Evolutionary conservation across 306 rosid species (phyloP), one percentile per base, ranked within the genome.

Genomic region (Trifolium dubium): DNA sequence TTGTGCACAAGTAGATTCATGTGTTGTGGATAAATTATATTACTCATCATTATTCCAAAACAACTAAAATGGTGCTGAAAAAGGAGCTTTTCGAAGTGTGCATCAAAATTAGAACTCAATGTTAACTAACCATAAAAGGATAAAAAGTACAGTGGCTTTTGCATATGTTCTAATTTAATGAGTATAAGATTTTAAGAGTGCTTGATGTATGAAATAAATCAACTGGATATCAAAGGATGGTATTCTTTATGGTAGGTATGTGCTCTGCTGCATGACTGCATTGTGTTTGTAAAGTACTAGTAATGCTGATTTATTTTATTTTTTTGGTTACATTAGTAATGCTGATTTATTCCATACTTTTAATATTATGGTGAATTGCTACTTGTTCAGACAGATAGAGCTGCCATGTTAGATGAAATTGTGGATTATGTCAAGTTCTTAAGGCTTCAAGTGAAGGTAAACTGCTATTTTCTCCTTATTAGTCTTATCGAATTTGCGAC

Each of bases 401-500:
- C 98, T 71, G 98, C 95, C 62, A 94, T 94, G 98, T 87, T 94
- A 10, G 98, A 94, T 79, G 98, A 94, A 82, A 94, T 94, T 40
- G 97, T 91, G 82, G 98, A 94, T 88, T 94, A 94, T 63, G 98
- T 94, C 71, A 94, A 94, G 90, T 94, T 94, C 85, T 84, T 94
- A 72, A 90, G 92, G 84, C 98, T 94, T 77, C 98, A 94, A 86
- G 99, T 94, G 31, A 94, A 94, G 99, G 99, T 89, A 73, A 68
- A 68, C 64, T 43, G 69, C 55, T 17, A 59, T 53, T 64, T 64
- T 50, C 61, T 63, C 75, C 51, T 80, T 29, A 1, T 18, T 31
- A 15, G 31, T 75, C 64, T 56, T 14, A 14, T 62, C 28, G 30
- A 6, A 46, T 30, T 40, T 47, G 9, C 65, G 77, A 50, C 47